Percentiles rank a stretch among this genome's conserved stretches.
These are phyloP conservation scores for Alternaria novae-zelandiae DNA, from an alignment of 2,329 filamentous ascomycete species.

Conservation along the genomic window DNA sequence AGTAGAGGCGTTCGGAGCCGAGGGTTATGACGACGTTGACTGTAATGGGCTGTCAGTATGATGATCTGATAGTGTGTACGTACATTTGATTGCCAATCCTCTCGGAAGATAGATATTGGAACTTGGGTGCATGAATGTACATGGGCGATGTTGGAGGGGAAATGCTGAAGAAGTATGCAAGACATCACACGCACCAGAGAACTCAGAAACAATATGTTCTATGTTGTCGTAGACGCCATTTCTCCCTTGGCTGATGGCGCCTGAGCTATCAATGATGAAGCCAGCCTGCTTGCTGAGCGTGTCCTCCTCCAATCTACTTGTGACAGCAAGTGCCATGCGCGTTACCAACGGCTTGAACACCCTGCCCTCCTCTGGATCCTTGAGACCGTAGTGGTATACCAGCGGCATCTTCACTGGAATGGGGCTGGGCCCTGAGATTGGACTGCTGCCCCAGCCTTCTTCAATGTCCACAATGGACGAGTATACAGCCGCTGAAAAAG, in stretches of 20 bases:
- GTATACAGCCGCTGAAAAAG: conserved; percentile 84
- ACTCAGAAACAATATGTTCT: conserved; percentile 76
- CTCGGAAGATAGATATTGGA: neutral
- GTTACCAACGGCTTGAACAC: conserved; percentile 78
- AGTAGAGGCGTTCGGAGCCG: conserved; percentile 77
- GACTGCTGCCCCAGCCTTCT: conserved; percentile 86
- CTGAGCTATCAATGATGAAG: conserved; percentile 84
- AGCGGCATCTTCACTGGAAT: conserved; percentile 91
- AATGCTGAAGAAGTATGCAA: conserved; percentile 9
- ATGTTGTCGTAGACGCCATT: conserved; percentile 75
- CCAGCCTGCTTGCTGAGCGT: conserved; percentile 73
- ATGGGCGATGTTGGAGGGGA: neutral
- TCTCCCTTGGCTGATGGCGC: conserved; percentile 69
- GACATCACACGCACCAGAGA: conserved; percentile 60
- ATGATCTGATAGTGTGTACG: neutral
- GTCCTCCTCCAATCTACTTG: conserved; percentile 79
- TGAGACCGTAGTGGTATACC: conserved; percentile 85
- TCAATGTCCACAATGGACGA: conserved; percentile 87
- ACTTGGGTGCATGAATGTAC: neutral
- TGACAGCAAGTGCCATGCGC: conserved; percentile 78
- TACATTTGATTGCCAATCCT: neutral
- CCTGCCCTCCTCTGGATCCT: conserved; percentile 70
- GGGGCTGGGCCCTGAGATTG: conserved; percentile 85
- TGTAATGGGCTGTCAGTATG: conserved; percentile 43
- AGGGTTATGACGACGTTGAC: conserved; percentile 83